phyloP scores from a whole-genome alignment of 1,139 yeast species.

The Blastobotrys indianensis region DNA sequence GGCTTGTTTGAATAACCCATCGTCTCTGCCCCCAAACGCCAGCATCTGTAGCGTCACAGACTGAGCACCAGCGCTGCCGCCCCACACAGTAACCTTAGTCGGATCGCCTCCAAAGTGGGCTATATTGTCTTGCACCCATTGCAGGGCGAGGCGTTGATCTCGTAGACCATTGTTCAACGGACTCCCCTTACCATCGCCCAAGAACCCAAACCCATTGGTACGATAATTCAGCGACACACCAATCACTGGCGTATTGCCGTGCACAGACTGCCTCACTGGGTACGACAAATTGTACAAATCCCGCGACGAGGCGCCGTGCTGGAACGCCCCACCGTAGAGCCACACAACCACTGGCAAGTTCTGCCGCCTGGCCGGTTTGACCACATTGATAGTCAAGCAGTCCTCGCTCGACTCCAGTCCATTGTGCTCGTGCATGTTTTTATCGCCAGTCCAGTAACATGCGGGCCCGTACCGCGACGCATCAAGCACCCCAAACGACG shows the following conservation, averaged over 20 bases:
- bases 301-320: slow-evolving; percentile 10
- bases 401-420: slow-evolving; percentile 19
- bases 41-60: slow-evolving; percentile 30
- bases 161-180: slow-evolving; percentile 29
- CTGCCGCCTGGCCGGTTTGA: slow-evolving; percentile 16
- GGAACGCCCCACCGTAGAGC: slow-evolving; percentile 37
- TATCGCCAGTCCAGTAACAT: slow-evolving; percentile 10
- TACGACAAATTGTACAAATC: slow-evolving; percentile 8
- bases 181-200: slow-evolving; percentile 26
- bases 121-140: slow-evolving; percentile 37
- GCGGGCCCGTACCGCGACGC: slow-evolving; percentile 13
- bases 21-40: slow-evolving; percentile 22
- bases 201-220: slow-evolving; percentile 32
- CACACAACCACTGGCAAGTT: slow-evolving; percentile 33
- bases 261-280: slow-evolving; percentile 11
- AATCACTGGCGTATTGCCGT: slow-evolving; percentile 27
- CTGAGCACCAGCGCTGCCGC: slow-evolving; percentile 38
- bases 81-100: slow-evolving; percentile 33
- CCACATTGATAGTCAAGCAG: slow-evolving; percentile 22
- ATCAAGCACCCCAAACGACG: slow-evolving; percentile 8
- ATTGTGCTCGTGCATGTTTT: not conserved
- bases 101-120: slow-evolving; percentile 38
- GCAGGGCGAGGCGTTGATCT: slow-evolving; percentile 35
- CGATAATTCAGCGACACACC: slow-evolving; percentile 36
- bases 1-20: slow-evolving; percentile 5